Evolutionary conservation across 257 asterid species (phyloP), one percentile per base, ranked within the genome.

Genomic region (Nicotiana knightiana): DNA sequence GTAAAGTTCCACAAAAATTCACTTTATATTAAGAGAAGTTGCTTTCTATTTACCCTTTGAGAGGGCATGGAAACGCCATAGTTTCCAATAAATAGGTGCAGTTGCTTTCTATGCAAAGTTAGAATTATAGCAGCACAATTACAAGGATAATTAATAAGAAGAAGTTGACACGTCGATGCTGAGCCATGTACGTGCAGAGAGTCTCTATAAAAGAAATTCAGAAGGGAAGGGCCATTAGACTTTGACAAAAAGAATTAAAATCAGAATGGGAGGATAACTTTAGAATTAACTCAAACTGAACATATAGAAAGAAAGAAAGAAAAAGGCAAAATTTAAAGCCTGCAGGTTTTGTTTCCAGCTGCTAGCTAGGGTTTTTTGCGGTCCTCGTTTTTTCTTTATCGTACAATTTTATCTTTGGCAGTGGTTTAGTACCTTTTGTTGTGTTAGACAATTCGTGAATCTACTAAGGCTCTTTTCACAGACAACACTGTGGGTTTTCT

Each of bases 101-200:
- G 46, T 51, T 75, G 80, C 64, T 75, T 51, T 75, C 80, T 75
- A 51, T 0, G 17, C 80, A 75, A 75, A 75, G 63, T 51, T 26
- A 51, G 80, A 75, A 26, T 43, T 43, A 75, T 13, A 48, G 59
- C 26, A 73, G 79, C 68, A 63, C 9, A 39, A 39, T 1, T 39
- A 6, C 3, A 26, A 62, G 67, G 35, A 0, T 48, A 51, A 75
- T 51, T 48, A 51, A 75, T 51, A 51, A 75, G 46, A 75, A 51
- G 64, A 75, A 51, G 80, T 75, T 75, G 80, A 51, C 80, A 75
- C 64, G 80, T 64, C 21, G 39, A 64, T 30, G 9, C 11, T 64
- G 39, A 63, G 68, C 68, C 28, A 43, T 62, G 35, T 71, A 46
- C 79, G 24, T 73, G 79, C 61, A 73, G 12, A 71, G 11, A 48